Conservation (phyloP, 495 filamentous ascomycete genomes). For the Schizothecium vesticola region DNA sequence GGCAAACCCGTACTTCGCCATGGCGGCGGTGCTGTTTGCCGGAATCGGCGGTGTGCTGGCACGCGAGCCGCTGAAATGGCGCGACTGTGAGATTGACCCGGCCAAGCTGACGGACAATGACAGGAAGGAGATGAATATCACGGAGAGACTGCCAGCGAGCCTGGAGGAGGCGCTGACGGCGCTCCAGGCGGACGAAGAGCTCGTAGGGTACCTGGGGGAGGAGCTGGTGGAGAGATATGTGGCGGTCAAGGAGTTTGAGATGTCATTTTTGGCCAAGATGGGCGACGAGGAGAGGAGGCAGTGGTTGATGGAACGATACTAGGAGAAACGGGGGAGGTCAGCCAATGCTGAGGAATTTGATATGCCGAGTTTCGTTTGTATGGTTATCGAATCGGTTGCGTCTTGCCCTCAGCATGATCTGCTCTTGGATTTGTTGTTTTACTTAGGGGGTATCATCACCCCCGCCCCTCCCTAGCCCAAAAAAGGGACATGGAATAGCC, state of each 20-base stretch:
- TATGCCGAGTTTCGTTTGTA: background rate
- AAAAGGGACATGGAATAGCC: background rate
- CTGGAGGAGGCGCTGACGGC: conserved; percentile 50
- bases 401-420: background rate
- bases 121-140: conserved; percentile 49
- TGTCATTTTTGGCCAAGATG: conserved; percentile 42
- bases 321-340: background rate
- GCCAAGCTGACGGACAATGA: conserved; percentile 44
- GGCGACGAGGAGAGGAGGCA: conserved; percentile 37
- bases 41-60: conserved; percentile 57
- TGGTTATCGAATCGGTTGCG: background rate
- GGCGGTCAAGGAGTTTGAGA: conserved; percentile 54
- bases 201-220: conserved; percentile 45
- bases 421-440: background rate
- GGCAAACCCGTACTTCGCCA: conserved; percentile 65
- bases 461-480: too few relatives aligned
- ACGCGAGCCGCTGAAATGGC: conserved; percentile 40
- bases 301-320: conserved; percentile 62
- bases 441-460: too few relatives aligned
- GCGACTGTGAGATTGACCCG: conserved; percentile 57
- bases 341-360: background rate
- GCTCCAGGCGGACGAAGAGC: conserved; percentile 39
- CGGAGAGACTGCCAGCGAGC: conserved; percentile 44
- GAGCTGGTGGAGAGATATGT: conserved; percentile 56
- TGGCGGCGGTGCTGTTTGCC: conserved; percentile 60